A percentile compares a stretch with the other conserved stretches of the same genome.
phyloP scores from a whole-genome alignment of 495 filamentous ascomycete species.

The Hypoxylon lienhwacheense region DNA sequence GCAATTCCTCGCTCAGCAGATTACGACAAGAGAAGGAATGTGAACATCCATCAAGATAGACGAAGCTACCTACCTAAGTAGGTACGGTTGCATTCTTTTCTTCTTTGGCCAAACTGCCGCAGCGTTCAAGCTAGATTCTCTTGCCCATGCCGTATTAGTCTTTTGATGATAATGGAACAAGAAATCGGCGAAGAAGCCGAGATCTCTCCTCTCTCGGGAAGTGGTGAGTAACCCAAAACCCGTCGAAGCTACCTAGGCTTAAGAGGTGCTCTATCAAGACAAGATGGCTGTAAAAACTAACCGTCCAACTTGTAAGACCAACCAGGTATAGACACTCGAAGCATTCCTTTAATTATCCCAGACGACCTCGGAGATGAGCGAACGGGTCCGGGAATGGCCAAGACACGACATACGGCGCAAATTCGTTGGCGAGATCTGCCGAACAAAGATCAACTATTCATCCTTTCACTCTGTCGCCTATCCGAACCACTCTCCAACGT shows the following conservation, averaged over 20 bases:
- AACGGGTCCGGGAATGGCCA: background rate
- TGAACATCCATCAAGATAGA: too few relatives aligned
- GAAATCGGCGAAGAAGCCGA: conserved; percentile 6
- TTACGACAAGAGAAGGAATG: background rate
- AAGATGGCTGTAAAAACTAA: background rate
- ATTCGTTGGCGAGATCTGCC: conserved; percentile 49
- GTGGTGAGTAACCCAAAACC: conserved; percentile 14
- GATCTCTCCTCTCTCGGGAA: conserved; percentile 10
- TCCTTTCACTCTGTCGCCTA: conserved; percentile 55
- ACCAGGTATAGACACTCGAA: conserved; percentile 11
- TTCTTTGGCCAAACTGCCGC: too few relatives aligned
- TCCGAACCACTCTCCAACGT: conserved; percentile 57
- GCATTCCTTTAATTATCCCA: background rate
- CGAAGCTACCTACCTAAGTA: too few relatives aligned
- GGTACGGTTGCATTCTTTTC: too few relatives aligned
- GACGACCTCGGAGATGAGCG: conserved; percentile 3
- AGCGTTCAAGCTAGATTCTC: background rate
- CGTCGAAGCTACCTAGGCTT: background rate
- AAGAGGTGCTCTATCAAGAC: background rate
- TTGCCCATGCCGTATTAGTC: background rate
- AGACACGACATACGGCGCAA: background rate
- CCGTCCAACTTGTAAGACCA: background rate
- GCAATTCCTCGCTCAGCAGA: too few relatives aligned
- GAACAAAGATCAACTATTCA: conserved; percentile 54
- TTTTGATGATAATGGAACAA: conserved; percentile 15